A percentile compares a stretch with the other conserved stretches of the same genome.
Evolutionary conservation across 495 filamentous ascomycete species (phyloP).

Genomic region (Annulohypoxylon nitens): DNA sequence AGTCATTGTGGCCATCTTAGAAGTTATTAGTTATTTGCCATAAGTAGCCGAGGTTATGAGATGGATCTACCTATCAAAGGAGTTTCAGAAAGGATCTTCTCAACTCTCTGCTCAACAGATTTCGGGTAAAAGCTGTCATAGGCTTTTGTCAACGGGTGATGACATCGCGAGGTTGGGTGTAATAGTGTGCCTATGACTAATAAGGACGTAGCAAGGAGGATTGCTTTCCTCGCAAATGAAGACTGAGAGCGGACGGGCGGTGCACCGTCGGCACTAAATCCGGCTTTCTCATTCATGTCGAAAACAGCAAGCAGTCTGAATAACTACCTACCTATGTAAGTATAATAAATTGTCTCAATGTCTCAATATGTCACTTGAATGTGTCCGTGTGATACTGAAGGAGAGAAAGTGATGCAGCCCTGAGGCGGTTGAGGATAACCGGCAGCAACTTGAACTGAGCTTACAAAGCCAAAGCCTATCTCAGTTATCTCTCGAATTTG

Average conservation of each 20-base stretch:
- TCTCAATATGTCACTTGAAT: slow-evolving; percentile 4
- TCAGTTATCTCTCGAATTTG: not conserved
- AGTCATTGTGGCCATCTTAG: slow-evolving; percentile 91
- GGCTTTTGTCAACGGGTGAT: slow-evolving; percentile 35
- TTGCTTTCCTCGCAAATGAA: slow-evolving; percentile 31
- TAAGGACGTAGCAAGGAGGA: slow-evolving; percentile 31
- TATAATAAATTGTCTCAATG: not conserved
- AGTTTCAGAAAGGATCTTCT: slow-evolving; percentile 75
- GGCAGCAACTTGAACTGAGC: slow-evolving; percentile 1
- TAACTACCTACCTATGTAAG: slow-evolving; percentile 5
- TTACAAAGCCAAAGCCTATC: slow-evolving; percentile 32
- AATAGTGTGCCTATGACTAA: slow-evolving; percentile 41
- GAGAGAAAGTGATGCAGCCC: slow-evolving; percentile 7
- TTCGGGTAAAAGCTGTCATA: slow-evolving; percentile 44
- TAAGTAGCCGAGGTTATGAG: slow-evolving; percentile 4
- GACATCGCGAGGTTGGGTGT: slow-evolving; percentile 40
- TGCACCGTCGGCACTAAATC: slow-evolving; percentile 6
- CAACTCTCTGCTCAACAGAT: slow-evolving; percentile 74
- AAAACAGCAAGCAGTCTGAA: not conserved
- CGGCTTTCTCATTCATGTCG: slow-evolving; percentile 35
- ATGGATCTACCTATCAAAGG: slow-evolving; percentile 80
- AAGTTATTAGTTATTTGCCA: slow-evolving; percentile 28
- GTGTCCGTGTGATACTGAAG: slow-evolving; percentile 15
- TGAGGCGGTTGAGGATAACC: not conserved
- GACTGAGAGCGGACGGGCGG: slow-evolving; percentile 25